These are phyloP conservation scores for Corymbia maculata DNA, from an alignment of 345 rosid genomes.

Conservation along the genomic window DNA sequence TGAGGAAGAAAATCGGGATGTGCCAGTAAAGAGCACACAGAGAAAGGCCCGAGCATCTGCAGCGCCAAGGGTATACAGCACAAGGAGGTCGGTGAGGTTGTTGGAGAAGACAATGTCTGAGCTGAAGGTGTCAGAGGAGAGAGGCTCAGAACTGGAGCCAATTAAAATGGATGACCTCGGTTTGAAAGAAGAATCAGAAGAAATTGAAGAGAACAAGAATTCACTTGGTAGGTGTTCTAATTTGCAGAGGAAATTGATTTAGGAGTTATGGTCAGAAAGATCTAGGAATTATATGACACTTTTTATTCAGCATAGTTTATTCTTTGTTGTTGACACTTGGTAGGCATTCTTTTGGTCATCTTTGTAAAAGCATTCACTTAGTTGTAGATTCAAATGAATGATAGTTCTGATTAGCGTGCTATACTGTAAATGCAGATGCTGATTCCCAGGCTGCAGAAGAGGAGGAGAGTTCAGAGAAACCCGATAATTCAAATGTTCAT, in stretches of 20 bases:
- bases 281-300: background rate
- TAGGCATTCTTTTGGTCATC: background rate
- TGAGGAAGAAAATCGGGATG: background rate
- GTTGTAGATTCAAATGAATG: background rate
- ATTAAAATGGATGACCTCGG: constrained; percentile 10
- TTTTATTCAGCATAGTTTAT: background rate
- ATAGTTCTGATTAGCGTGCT: background rate
- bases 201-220: constrained; percentile 5
- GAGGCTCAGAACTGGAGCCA: background rate
- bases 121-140: constrained; percentile 39
- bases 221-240: constrained; percentile 20
- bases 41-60: background rate
- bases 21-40: background rate
- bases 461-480: background rate
- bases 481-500: background rate
- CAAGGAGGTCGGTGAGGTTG: constrained; percentile 63
- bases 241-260: background rate
- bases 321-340: background rate
- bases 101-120: constrained; percentile 51
- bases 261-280: background rate
- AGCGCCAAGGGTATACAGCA: constrained; percentile 36
- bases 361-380: background rate
- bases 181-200: background rate
- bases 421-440: background rate
- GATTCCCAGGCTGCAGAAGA: constrained; percentile 9